A percentile compares a stretch with the other conserved stretches of the same genome.
These are phyloP conservation scores for Penicillium sp. DNA, from an alignment of 2,329 filamentous ascomycete genomes.

Conservation along the genomic window DNA sequence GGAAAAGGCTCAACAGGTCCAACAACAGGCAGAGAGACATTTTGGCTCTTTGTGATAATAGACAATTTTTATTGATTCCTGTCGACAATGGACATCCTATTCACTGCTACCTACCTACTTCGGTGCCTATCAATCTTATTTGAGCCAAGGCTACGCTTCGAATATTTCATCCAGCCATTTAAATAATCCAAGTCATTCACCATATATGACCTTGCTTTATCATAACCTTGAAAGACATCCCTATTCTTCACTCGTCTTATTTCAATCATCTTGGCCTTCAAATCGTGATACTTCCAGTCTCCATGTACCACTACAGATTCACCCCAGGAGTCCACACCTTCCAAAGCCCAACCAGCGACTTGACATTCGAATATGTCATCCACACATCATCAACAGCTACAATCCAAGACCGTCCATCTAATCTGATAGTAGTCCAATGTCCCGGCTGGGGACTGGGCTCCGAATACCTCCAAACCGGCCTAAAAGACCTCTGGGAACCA, in stretches of 20 bases:
- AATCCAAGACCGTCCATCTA: neutral
- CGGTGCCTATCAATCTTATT: too few relatives aligned
- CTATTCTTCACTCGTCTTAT: too few relatives aligned
- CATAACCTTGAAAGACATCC: too few relatives aligned
- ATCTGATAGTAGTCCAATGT: slow-evolving; percentile 18
- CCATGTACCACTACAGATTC: neutral
- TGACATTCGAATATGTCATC: neutral
- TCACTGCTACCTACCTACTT: too few relatives aligned
- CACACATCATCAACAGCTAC: neutral
- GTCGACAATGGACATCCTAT: too few relatives aligned
- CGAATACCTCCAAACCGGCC: slow-evolving; percentile 17
- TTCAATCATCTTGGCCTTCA: too few relatives aligned
- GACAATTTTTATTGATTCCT: too few relatives aligned
- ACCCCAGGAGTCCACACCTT: neutral
- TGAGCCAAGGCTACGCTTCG: too few relatives aligned
- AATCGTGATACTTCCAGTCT: too few relatives aligned
- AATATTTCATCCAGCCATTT: too few relatives aligned
- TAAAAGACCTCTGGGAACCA: slow-evolving; percentile 12
- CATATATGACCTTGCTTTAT: too few relatives aligned
- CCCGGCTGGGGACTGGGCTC: slow-evolving; percentile 25
- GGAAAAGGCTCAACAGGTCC: slow-evolving; percentile 20
- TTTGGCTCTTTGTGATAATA: slow-evolving; percentile 18
- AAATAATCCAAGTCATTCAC: too few relatives aligned
- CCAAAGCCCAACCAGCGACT: neutral
- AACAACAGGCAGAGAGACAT: slow-evolving; percentile 13